Evolutionary conservation across 306 rosid genomes (phyloP), one percentile per base, ranked within the genome.

Genomic region (Acacia crassicarpa): DNA sequence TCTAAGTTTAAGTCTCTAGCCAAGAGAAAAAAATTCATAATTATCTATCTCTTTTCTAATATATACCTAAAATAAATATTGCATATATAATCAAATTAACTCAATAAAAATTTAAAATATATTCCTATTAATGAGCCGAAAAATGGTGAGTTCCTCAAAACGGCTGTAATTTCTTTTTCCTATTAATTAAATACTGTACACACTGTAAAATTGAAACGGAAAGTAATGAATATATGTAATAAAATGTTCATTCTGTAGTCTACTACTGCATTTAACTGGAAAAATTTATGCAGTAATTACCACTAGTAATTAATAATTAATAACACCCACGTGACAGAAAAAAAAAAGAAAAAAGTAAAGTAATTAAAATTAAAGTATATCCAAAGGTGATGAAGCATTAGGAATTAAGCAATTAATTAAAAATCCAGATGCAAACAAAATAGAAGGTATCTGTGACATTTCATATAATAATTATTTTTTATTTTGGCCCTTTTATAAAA

Each of bases 351-450:
- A 13, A 75, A 56, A 6, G 19, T 1, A 27, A 32, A 23, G 1
- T 45, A 11, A 30, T 6, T 6, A 44, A 40, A 27, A 40, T 15
- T 7, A 38, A 75, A 58, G 62, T 49, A 2, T 30, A 45, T 49
- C 27, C 56, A 30, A 73, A 73, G n/a, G 63, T 17, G 12, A 70
- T 70, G 11, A 43, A 27, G 33, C 44, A 22, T 22, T 8, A 20
- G 62, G 32, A 61, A 56, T n/a, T n/a, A 40, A 45, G 19, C 25
- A 15, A 49, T n/a, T 11, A 17, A 32, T 51, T n/a, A 71, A 74
- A 35, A 54, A 19, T 71, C 35, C 51, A 74, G n/a, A 35, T 33
- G 35, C 22, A 32, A 54, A 74, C 78, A 74, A 74, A 74, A 74
- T 54, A 74, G 78, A 74, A 53, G 67, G 78, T 35, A 73, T 73